Conservation (phyloP, 73 alveolate genomes). For the Paramecium tetraurelia region DNA sequence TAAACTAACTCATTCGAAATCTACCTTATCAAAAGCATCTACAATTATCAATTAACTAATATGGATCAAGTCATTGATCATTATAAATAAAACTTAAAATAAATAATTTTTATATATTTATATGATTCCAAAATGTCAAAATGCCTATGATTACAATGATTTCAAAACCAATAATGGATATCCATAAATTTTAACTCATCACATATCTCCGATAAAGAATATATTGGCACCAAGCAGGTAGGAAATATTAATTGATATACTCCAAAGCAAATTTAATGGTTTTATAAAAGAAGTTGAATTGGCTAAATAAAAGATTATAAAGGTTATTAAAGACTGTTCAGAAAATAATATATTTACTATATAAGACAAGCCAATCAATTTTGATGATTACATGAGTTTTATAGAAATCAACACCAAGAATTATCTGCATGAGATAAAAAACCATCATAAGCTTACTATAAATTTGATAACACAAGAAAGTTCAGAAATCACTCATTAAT, state of each 20-base stretch:
- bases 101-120: not conserved
- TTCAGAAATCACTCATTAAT: not conserved
- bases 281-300: not conserved
- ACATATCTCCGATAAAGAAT: not conserved
- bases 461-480: not conserved
- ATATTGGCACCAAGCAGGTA: not conserved
- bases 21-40: too few species aligned
- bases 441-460: not conserved
- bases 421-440: not conserved
- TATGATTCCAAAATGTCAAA: not conserved
- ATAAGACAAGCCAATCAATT: not conserved
- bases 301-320: not conserved
- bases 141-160: not conserved
- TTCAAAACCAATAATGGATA: not conserved
- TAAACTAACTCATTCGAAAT: too few species aligned
- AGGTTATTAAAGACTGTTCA: constrained; percentile 2
- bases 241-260: not conserved
- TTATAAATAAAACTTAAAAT: not conserved
- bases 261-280: not conserved
- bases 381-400: not conserved
- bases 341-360: not conserved
- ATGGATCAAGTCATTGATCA: not conserved
- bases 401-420: not conserved
- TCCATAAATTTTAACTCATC: not conserved
- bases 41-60: too few species aligned